These are phyloP conservation scores for Aspergillus tamarii DNA, from an alignment of 2,329 filamentous ascomycete species.

Conservation along the genomic window DNA sequence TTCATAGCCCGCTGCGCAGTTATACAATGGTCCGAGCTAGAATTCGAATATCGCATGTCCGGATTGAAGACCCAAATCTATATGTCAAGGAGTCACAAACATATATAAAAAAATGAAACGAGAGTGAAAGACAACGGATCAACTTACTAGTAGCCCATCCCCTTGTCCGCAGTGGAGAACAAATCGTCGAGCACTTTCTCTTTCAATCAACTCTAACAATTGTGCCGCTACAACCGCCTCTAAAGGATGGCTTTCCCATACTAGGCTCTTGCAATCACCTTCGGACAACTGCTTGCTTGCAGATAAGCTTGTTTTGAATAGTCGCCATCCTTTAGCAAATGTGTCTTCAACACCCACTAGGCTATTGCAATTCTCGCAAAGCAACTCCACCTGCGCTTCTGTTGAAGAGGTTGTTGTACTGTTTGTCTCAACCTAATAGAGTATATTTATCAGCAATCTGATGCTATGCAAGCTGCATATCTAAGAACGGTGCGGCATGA, in stretches of 20 bases:
- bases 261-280: slow-evolving; percentile 32
- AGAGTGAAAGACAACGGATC: neutral
- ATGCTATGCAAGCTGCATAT: neutral
- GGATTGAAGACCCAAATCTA: slow-evolving; percentile 65
- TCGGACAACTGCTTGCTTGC: slow-evolving; percentile 24
- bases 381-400: slow-evolving; percentile 36
- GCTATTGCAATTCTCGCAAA: slow-evolving; percentile 35
- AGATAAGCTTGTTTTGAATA: slow-evolving; percentile 54
- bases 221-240: slow-evolving; percentile 56
- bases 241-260: slow-evolving; percentile 36
- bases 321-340: slow-evolving; percentile 48
- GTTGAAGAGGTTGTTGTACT: slow-evolving; percentile 35
- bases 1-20: slow-evolving; percentile 58
- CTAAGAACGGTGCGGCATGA: neutral
- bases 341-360: slow-evolving; percentile 45
- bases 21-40: slow-evolving; percentile 32
- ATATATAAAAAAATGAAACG: neutral
- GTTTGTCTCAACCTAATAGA: slow-evolving; percentile 26
- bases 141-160: slow-evolving; percentile 42
- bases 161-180: slow-evolving; percentile 47
- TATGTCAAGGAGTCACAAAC: slow-evolving; percentile 1
- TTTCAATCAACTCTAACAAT: slow-evolving; percentile 59
- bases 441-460: slow-evolving; percentile 18
- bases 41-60: slow-evolving; percentile 59
- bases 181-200: slow-evolving; percentile 59